Conservation (phyloP, 371 early-diverging fungal species). For the Dichotomocladium elegans region DNA sequence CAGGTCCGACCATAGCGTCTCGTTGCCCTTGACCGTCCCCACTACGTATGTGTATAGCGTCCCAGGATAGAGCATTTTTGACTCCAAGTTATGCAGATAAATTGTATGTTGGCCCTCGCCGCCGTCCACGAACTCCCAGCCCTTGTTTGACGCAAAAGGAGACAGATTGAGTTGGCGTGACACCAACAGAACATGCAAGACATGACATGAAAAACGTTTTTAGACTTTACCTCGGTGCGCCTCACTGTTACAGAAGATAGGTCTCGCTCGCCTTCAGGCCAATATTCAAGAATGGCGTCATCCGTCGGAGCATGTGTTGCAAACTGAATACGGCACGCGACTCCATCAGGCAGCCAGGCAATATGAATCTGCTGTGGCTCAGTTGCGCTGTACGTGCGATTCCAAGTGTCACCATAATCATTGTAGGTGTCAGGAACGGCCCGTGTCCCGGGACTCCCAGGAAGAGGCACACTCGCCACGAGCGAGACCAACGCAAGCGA, state of each 20-base stretch:
- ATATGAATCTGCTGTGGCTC: conserved; percentile 26
- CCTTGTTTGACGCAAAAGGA: no score
- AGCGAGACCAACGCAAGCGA: not conserved
- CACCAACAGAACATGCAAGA: not conserved
- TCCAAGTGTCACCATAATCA: conserved; percentile 14
- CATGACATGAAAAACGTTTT: not conserved
- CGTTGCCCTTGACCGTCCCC: not conserved
- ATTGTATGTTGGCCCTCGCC: conserved; percentile 23
- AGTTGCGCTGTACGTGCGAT: conserved; percentile 13
- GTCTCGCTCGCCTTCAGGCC: conserved; percentile 6
- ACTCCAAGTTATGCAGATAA: conserved; percentile 28
- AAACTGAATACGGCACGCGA: conserved; percentile 18
- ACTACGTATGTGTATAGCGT: conserved; percentile 30
- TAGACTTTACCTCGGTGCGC: conserved; percentile 3
- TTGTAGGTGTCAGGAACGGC: conserved; percentile 9
- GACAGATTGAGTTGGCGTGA: no score
- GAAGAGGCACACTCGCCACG: not conserved
- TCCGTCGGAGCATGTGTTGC: conserved; percentile 8
- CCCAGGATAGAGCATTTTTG: conserved; percentile 9
- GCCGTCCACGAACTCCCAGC: conserved; percentile 35
- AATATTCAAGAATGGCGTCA: conserved; percentile 14
- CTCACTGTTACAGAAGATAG: not conserved
- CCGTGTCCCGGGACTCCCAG: conserved; percentile 7
- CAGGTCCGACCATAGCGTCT: conserved; percentile 4
- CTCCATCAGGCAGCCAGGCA: conserved; percentile 10